These are phyloP conservation scores for Xylariaceae sp. DNA, from an alignment of 2,329 filamentous ascomycete genomes.

Conservation along the genomic window DNA sequence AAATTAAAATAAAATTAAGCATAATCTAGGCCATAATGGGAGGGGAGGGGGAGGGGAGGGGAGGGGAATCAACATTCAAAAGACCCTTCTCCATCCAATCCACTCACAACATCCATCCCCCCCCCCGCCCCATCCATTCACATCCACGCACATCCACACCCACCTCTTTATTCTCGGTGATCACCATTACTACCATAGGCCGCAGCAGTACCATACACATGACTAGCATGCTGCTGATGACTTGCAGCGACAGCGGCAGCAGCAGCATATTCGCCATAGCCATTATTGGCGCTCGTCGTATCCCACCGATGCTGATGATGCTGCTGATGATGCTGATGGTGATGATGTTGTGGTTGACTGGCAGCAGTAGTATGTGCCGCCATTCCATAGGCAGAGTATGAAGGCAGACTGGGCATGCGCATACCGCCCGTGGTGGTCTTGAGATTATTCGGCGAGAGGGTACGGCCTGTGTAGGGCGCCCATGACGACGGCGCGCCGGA, in stretches of 20 bases:
- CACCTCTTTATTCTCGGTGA: slow-evolving; percentile 34
- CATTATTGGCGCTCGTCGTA: slow-evolving; percentile 16
- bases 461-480: slow-evolving; percentile 42
- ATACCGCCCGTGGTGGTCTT: slow-evolving; percentile 36
- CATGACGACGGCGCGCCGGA: slow-evolving; percentile 45
- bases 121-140: background rate
- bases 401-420: slow-evolving; percentile 33
- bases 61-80: too few species aligned
- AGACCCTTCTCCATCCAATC: background rate
- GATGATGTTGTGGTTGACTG: too few species aligned
- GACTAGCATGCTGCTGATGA: slow-evolving; percentile 30
- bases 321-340: too few species aligned
- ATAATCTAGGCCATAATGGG: too few species aligned
- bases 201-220: slow-evolving; percentile 38
- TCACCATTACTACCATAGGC: slow-evolving; percentile 40
- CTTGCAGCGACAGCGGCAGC: slow-evolving; percentile 24
- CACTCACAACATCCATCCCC: background rate
- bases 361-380: slow-evolving; percentile 25
- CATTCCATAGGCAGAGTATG: slow-evolving; percentile 35
- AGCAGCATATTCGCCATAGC: slow-evolving; percentile 26
- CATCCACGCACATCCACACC: background rate
- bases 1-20: too few species aligned
- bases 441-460: slow-evolving; percentile 38
- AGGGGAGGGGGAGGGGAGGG: too few species aligned
- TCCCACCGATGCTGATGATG: slow-evolving; percentile 27